Evolutionary conservation across 768 basidiomycete species (phyloP).

Genomic region (Leccinum incarnatum): DNA sequence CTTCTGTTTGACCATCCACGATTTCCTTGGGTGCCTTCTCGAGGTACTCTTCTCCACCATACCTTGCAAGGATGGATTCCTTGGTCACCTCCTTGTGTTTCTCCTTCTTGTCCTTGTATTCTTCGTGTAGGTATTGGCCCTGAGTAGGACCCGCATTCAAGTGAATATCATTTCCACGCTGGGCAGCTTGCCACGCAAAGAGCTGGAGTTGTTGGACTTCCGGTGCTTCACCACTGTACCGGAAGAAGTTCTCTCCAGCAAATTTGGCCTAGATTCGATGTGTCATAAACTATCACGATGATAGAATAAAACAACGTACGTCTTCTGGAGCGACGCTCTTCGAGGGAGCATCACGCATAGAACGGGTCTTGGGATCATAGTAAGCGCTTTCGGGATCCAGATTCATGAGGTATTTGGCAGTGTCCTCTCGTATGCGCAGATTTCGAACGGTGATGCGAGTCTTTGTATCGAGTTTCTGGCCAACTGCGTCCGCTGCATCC

Average conservation of each 20-base stretch:
- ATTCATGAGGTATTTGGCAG: conserved; percentile 97
- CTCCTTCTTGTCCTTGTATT: conserved; percentile 92
- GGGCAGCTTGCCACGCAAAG: conserved; percentile 96
- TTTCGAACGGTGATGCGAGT: conserved; percentile 98
- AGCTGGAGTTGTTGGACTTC: conserved; percentile 90
- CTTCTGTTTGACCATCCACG: conserved; percentile 92
- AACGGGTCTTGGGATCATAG: conserved; percentile 99
- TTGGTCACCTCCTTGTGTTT: conserved; percentile 85
- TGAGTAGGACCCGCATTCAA: conserved; percentile 96
- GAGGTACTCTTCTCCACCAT: conserved; percentile 92
- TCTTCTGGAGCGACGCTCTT: conserved; percentile 81
- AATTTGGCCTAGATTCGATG: conserved; percentile 63
- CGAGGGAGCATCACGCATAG: conserved; percentile 96
- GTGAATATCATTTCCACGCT: conserved; percentile 92
- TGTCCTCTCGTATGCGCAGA: conserved; percentile 97
- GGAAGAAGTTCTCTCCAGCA: conserved; percentile 95
- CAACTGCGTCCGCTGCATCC: conserved; percentile 95
- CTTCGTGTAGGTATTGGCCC: conserved; percentile 85
- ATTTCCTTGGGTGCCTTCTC: conserved; percentile 89
- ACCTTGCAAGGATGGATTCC: conserved; percentile 85
- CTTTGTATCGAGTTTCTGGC: conserved; percentile 97
- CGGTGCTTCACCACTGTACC: conserved; percentile 88
- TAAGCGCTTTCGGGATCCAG: conserved; percentile 94
- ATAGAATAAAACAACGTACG: conserved; percentile 43
- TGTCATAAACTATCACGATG: conserved; percentile 2